Evolutionary conservation across 495 filamentous ascomycete genomes (phyloP).

Genomic region (Paragyromitra xinjiangensis): DNA sequence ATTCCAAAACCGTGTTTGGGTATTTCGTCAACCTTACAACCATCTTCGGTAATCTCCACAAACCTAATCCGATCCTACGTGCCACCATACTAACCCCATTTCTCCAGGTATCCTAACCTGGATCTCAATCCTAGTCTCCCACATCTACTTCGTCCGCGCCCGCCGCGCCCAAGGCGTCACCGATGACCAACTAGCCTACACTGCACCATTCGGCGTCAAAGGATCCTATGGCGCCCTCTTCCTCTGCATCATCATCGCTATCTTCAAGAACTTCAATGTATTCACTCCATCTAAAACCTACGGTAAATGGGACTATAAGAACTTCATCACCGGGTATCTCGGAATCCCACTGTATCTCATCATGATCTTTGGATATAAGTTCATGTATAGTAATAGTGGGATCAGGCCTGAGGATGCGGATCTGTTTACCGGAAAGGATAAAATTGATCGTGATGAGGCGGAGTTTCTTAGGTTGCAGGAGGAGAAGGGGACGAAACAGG

Average conservation of each 20-base stretch:
- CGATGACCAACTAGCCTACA: conserved; percentile 72
- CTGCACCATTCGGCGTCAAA: conserved; percentile 72
- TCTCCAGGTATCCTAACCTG: conserved; percentile 70
- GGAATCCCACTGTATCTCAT: conserved; percentile 81
- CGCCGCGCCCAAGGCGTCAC: conserved; percentile 77
- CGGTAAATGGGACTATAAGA: conserved; percentile 72
- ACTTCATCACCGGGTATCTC: conserved; percentile 82
- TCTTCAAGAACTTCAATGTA: conserved; percentile 81
- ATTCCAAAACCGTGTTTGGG: conserved; percentile 73
- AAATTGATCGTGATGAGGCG: conserved; percentile 76
- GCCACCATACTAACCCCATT: conserved; percentile 1
- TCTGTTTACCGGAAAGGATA: conserved; percentile 75
- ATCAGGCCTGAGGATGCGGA: conserved; percentile 70
- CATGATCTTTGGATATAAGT: conserved; percentile 76
- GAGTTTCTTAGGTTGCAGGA: conserved; percentile 70
- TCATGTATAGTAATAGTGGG: conserved; percentile 64
- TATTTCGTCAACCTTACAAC: conserved; percentile 89
- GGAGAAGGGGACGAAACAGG: conserved; percentile 60
- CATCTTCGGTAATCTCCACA: conserved; percentile 67
- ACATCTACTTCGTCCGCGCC: conserved; percentile 80
- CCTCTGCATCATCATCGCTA: conserved; percentile 74
- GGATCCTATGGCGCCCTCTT: conserved; percentile 74
- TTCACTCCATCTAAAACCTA: conserved; percentile 64
- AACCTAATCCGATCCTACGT: no score
- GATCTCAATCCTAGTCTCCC: conserved; percentile 83